Conservation (phyloP, 495 filamentous ascomycete species). For the Penicillium chermesinum region DNA sequence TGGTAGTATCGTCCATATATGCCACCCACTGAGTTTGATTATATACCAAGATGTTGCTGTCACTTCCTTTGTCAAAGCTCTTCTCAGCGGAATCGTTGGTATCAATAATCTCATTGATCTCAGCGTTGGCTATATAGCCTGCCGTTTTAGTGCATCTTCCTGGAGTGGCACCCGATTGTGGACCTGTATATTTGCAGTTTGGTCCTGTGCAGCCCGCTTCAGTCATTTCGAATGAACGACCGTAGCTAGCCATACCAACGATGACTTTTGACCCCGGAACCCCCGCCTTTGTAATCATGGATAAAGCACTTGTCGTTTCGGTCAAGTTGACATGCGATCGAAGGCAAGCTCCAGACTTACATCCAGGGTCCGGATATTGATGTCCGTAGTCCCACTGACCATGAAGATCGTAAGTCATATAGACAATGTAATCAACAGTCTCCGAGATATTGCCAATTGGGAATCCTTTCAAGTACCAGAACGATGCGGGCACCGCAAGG, state of each 20-base stretch:
- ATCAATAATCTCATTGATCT: slow-evolving; percentile 1
- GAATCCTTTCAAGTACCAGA: slow-evolving; percentile 24
- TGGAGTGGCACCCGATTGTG: background rate
- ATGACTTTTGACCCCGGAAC: slow-evolving; percentile 35
- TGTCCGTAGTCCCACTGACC: slow-evolving; percentile 25
- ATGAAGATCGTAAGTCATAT: slow-evolving; percentile 34
- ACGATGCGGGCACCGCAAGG: slow-evolving; percentile 12
- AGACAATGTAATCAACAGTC: slow-evolving; percentile 29
- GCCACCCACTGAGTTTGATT: slow-evolving; percentile 38
- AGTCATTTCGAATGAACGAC: background rate
- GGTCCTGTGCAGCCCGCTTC: background rate
- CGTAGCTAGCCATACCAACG: slow-evolving; percentile 7
- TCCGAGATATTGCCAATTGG: slow-evolving; percentile 19
- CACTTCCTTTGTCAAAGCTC: slow-evolving; percentile 5
- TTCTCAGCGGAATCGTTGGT: background rate
- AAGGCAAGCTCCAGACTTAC: slow-evolving; percentile 38
- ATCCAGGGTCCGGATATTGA: slow-evolving; percentile 20
- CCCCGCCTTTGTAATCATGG: slow-evolving; percentile 49
- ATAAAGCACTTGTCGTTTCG: background rate
- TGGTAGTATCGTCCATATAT: slow-evolving; percentile 33
- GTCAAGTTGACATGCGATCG: slow-evolving; percentile 15
- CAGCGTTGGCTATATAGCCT: slow-evolving; percentile 24
- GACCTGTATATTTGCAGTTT: too few relatives aligned
- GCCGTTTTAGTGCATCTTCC: slow-evolving; percentile 18
- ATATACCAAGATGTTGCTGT: slow-evolving; percentile 40